Percentiles rank a stretch among this genome's conserved stretches.
These are phyloP conservation scores for Cystofilobasidium macerans DNA, from an alignment of 768 basidiomycete species.

Conservation along the genomic window DNA sequence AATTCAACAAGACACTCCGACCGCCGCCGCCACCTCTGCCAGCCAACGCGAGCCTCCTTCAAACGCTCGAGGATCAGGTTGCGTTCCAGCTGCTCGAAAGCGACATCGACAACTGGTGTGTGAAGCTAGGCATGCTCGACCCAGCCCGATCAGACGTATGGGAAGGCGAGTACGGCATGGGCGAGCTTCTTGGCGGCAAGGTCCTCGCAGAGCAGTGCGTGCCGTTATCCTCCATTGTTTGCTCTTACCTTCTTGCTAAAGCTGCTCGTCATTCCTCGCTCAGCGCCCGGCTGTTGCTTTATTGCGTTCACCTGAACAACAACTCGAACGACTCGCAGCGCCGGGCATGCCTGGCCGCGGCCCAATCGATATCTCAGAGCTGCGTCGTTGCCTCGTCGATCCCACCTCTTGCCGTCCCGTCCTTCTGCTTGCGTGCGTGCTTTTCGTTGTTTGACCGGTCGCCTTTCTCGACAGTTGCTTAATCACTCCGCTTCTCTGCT, in stretches of 20 bases:
- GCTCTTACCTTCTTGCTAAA: no score
- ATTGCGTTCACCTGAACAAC: constrained; percentile 25
- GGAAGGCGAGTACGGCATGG: constrained; percentile 3
- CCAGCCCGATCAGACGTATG: neutral
- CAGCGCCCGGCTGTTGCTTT: constrained; percentile 21
- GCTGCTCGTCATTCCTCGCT: neutral
- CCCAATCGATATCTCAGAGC: constrained; percentile 24
- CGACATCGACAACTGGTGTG: constrained; percentile 18
- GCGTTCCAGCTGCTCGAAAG: constrained; percentile 14
- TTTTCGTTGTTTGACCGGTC: neutral
- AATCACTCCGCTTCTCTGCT: neutral
- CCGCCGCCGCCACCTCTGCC: constrained; percentile 3
- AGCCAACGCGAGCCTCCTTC: neutral
- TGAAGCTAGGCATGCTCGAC: neutral
- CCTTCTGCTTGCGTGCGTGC: constrained; percentile 18
- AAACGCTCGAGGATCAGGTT: constrained; percentile 1
- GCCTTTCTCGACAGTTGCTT: neutral
- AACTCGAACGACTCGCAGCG: constrained; percentile 18
- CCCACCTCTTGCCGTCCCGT: constrained; percentile 1
- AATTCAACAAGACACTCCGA: constrained; percentile 35
- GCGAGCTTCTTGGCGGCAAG: constrained; percentile 20
- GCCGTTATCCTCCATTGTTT: neutral
- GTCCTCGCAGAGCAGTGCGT: constrained; percentile 24
- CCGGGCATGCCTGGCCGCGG: constrained; percentile 20
- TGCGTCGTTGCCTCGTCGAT: constrained; percentile 11